Conservation (phyloP, 2,329 filamentous ascomycete species). For the Fusarium sp. region DNA sequence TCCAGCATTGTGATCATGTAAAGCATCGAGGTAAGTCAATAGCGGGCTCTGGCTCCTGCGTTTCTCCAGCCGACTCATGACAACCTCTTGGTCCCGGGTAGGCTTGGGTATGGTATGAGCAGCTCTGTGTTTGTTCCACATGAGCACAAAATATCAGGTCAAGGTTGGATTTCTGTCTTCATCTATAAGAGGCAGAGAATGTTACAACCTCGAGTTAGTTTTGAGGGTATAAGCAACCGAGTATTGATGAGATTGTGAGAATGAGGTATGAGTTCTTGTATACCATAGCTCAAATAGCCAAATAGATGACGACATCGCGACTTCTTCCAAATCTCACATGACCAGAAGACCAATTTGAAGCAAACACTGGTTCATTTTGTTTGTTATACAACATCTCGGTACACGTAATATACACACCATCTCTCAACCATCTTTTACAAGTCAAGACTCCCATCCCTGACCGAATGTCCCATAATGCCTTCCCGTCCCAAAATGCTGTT, state of each 20-base stretch:
- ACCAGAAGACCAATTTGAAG: background rate
- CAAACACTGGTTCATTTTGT: slow-evolving; percentile 18
- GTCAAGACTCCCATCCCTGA: slow-evolving; percentile 14
- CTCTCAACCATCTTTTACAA: slow-evolving; percentile 28
- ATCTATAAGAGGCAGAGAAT: background rate
- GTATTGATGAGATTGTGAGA: too few relatives aligned
- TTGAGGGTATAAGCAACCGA: background rate
- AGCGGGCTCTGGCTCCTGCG: background rate
- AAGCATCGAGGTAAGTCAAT: background rate
- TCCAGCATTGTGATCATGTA: background rate
- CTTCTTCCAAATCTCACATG: background rate
- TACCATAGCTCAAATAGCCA: background rate
- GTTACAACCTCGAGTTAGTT: background rate
- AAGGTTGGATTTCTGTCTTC: background rate
- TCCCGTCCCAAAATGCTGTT: slow-evolving; percentile 23
- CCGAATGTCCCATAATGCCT: slow-evolving; percentile 4
- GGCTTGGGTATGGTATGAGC: background rate
- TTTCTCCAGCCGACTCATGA: background rate
- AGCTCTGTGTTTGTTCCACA: background rate
- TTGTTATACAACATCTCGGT: slow-evolving; percentile 31
- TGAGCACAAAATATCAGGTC: background rate
- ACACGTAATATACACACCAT: slow-evolving; percentile 39
- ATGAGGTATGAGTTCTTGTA: too few relatives aligned
- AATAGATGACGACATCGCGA: background rate
- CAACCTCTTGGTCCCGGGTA: background rate